These are phyloP conservation scores for Arabidopsis thaliana DNA, from an alignment of 345 rosid species.

Conservation along the genomic window DNA sequence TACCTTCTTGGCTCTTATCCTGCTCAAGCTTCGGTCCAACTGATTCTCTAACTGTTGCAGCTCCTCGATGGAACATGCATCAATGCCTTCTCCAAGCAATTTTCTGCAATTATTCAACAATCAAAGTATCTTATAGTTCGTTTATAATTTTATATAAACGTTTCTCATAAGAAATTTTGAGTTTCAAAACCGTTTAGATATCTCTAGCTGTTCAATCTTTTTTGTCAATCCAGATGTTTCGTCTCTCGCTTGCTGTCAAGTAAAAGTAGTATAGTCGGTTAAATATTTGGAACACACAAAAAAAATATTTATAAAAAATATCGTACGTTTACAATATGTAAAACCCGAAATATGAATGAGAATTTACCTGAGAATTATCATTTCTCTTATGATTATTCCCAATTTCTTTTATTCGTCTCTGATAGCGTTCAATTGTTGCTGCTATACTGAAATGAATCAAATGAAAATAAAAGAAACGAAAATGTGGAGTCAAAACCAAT, in stretches of 20 bases:
- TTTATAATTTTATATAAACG: neutral
- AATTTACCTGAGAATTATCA: conserved; percentile 53
- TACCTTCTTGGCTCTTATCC: conserved; percentile 88
- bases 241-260: conserved; percentile 51
- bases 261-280: conserved; percentile 8
- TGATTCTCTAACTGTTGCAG: conserved; percentile 75
- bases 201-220: conserved; percentile 72
- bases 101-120: conserved; percentile 52
- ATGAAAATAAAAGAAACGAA: neutral
- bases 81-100: conserved; percentile 72
- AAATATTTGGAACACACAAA: neutral
- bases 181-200: conserved; percentile 56
- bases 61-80: conserved; percentile 64
- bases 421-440: conserved; percentile 78
- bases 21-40: conserved; percentile 70
- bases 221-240: conserved; percentile 53
- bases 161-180: neutral
- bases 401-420: conserved; percentile 57
- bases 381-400: conserved; percentile 47
- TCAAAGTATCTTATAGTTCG: neutral
- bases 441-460: conserved; percentile 50
- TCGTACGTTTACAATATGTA: neutral
- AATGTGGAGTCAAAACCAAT: conserved; percentile 8
- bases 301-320: neutral
- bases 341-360: conserved; percentile 3